Evolutionary conservation across 2,329 filamentous ascomycete genomes (phyloP).

Genomic region (Leptographium procerum): DNA sequence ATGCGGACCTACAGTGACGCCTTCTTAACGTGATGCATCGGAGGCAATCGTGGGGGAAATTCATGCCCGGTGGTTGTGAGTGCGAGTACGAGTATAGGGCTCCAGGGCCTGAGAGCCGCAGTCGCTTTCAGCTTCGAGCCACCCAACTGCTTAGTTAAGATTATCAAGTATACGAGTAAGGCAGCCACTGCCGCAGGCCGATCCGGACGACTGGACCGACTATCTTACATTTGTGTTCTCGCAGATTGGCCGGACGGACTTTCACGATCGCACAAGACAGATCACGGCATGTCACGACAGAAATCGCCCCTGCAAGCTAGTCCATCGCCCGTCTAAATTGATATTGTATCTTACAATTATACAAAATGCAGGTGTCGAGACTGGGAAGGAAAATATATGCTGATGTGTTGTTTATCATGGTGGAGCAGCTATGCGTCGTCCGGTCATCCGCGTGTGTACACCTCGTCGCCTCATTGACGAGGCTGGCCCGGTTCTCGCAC

Average conservation of each 20-base stretch:
- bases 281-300: neutral
- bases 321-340: slow-evolving; percentile 29
- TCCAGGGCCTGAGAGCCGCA: neutral
- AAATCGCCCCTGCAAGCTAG: neutral
- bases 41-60: neutral
- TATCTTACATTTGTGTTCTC: neutral
- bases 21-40: neutral
- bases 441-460: neutral
- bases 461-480: neutral
- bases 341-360: slow-evolving; percentile 39
- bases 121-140: too few relatives aligned
- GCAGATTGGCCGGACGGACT: neutral
- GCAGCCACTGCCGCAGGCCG: neutral
- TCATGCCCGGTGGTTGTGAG: too few relatives aligned
- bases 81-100: too few relatives aligned
- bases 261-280: neutral
- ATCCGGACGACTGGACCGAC: neutral
- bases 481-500: too few relatives aligned
- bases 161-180: too few relatives aligned
- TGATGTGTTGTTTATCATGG: slow-evolving; percentile 14
- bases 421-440: neutral
- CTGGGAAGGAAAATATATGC: slow-evolving; percentile 35
- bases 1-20: neutral
- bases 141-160: neutral
- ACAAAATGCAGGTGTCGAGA: slow-evolving; percentile 22